These are phyloP conservation scores for Chrysochromulina parva DNA, from an alignment of 78 protist species.

Conservation along the genomic window DNA sequence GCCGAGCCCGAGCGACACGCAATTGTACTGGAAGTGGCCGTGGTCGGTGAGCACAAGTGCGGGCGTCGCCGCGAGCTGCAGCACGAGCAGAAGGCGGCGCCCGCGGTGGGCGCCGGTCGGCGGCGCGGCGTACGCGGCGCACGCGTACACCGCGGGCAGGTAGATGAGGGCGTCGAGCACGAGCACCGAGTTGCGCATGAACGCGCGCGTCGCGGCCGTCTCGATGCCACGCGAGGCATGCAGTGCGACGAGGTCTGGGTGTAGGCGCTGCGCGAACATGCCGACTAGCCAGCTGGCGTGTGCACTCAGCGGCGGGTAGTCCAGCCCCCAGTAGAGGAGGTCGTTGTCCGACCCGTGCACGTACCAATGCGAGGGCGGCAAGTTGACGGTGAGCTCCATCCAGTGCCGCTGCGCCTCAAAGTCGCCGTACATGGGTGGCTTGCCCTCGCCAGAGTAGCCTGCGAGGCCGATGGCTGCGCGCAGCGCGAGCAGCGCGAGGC, in stretches of 20 bases:
- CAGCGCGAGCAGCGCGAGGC: too few species aligned
- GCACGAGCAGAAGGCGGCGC: not conserved
- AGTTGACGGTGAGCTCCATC: conserved; percentile 94
- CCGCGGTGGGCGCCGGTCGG: not conserved
- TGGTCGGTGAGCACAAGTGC: conserved; percentile 84
- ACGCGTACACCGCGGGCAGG: conserved; percentile 68
- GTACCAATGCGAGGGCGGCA: conserved; percentile 83
- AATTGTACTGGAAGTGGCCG: conserved; percentile 96
- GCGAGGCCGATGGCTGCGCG: conserved; percentile 16
- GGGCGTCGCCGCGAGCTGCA: conserved; percentile 30
- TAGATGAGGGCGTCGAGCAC: conserved; percentile 76
- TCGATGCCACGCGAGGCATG: conserved; percentile 88
- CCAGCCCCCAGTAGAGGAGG: conserved; percentile 96
- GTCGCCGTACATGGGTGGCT: conserved; percentile 95
- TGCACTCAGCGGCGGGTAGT: conserved; percentile 98
- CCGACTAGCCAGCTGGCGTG: conserved; percentile 81
- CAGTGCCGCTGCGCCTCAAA: conserved; percentile 98
- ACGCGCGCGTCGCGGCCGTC: conserved; percentile 33
- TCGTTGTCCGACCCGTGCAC: conserved; percentile 79
- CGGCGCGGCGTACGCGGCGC: not conserved
- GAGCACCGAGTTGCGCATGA: conserved; percentile 87
- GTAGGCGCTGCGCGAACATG: conserved; percentile 15
- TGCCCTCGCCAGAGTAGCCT: conserved; percentile 46
- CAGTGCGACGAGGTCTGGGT: conserved; percentile 69
- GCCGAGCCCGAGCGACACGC: conserved; percentile 79